Evolutionary conservation across 257 asterid genomes (phyloP).

Genomic region (Fraxinus americana): DNA sequence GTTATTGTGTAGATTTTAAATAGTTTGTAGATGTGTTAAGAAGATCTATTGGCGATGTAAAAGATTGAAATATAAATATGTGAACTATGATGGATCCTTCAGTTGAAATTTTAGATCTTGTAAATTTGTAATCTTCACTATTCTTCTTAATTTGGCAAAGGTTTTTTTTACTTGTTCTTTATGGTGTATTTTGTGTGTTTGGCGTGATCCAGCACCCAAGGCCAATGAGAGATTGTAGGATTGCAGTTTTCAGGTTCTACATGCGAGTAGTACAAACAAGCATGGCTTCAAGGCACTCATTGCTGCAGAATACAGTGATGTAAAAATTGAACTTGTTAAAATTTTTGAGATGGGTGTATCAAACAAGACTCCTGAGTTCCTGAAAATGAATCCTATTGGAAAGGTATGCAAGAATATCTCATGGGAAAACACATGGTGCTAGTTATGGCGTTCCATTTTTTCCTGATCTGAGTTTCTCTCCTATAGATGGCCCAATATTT

Average conservation of each 20-base stretch:
- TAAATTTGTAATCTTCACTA: background rate
- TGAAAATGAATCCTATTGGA: slow-evolving; percentile 90
- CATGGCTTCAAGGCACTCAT: too few relatives aligned
- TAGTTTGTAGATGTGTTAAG: background rate
- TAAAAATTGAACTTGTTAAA: too few relatives aligned
- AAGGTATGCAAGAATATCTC: slow-evolving; percentile 41
- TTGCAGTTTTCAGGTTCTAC: too few relatives aligned
- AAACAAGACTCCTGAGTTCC: slow-evolving; percentile 75
- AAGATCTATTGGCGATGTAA: background rate
- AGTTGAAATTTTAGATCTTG: background rate
- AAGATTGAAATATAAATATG: background rate
- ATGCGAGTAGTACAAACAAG: too few relatives aligned
- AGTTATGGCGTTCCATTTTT: background rate
- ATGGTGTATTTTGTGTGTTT: background rate
- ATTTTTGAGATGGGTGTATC: slow-evolving; percentile 75
- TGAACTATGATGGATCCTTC: background rate
- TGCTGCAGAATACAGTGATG: too few relatives aligned
- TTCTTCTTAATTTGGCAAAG: too few relatives aligned
- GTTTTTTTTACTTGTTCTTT: background rate
- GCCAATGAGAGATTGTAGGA: background rate
- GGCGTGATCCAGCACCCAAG: background rate
- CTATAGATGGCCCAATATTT: slow-evolving; percentile 70
- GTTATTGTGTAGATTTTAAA: background rate
- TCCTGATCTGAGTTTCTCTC: slow-evolving; percentile 12
- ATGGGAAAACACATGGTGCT: background rate